Evolutionary conservation across 805 yeast genomes (phyloP), one percentile per base, ranked within the genome.

Genomic region (Suhomyces sp.): DNA sequence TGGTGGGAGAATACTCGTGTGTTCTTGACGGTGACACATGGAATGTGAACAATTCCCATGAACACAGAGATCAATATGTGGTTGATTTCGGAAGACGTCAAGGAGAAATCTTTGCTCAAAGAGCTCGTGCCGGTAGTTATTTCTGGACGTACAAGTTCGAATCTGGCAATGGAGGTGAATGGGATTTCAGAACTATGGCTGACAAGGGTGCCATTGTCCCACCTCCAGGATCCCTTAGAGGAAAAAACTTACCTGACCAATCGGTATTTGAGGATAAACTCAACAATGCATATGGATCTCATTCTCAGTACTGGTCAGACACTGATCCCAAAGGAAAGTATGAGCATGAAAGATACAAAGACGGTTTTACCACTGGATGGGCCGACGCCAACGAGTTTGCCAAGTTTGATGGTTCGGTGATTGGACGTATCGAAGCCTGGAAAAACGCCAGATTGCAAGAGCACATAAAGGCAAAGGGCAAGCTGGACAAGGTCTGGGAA

Each of bases 71-170:
- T 31, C 67, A 72, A 16, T 60, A 73, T n/a, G 88, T 83, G 9
- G 58, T 56, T 23, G 61, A 73, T 32, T 90, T 67, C 53, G 96
- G 95, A 8, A 65, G 65, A 13, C 57, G 55, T n/a, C 81, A 87
- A 55, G 44, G 59, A 4, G 50, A 60, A 3, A 43, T 74, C 5
- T 76, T 84, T 51, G 51, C 56, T 4, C 48, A 72, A 24, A 61
- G 82, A 22, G 81, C 91, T 1, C 57, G 69, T 7, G 73, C 78
- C 38, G 98, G 98, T 0, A 71, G 76, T 39, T 90, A 73, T 58
- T 91, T 93, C 60, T 91, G 98, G 98, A 85, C 96, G 2, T 84
- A 65, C 57, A 87, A 88, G 60, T 90, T 90, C 53, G 77, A 83
- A 54, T 70, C 79, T 38, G 97, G 97, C 2, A 83, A 81, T 52